Percentiles rank a stretch among this genome's conserved stretches.
phyloP scores from a whole-genome alignment of 768 basidiomycete genomes.

The Leccinum truebloodii region DNA sequence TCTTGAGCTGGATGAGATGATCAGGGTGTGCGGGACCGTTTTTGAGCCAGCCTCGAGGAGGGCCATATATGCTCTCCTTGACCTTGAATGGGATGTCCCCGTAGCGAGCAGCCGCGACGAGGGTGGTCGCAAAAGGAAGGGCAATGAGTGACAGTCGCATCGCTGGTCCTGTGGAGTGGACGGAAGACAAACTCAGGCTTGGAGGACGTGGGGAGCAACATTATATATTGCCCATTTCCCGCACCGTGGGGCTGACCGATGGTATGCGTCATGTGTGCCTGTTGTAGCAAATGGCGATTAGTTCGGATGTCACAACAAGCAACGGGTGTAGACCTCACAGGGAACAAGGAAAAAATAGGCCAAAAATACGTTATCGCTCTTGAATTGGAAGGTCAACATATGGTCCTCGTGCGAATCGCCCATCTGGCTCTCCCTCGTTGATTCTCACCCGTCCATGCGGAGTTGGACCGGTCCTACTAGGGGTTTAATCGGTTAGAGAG shows the following conservation, averaged over 20 bases:
- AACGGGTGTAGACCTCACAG: not conserved
- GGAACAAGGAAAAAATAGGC: not conserved
- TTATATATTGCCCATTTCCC: constrained; percentile 13
- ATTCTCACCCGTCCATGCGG: not conserved
- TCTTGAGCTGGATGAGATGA: constrained; percentile 54
- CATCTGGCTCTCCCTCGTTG: not conserved
- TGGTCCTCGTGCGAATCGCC: not conserved
- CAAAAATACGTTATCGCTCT: constrained; percentile 1
- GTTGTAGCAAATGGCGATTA: not conserved
- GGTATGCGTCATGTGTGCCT: not conserved
- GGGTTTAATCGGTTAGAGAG: not conserved
- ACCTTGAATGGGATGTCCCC: constrained; percentile 31
- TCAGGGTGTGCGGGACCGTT: constrained; percentile 44
- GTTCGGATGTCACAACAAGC: not conserved
- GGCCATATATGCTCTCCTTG: constrained; percentile 48
- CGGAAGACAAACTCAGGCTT: not conserved
- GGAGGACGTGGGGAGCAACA: not conserved
- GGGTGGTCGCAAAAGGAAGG: constrained; percentile 13
- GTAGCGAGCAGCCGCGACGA: constrained; percentile 13
- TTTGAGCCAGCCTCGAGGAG: constrained; percentile 52
- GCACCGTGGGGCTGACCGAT: not conserved
- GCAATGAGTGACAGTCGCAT: constrained; percentile 18
- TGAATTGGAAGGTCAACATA: not conserved
- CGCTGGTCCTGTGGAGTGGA: not conserved
- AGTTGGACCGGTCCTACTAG: not conserved